A percentile compares a stretch with the other conserved stretches of the same genome.
phyloP scores from a whole-genome alignment of 1,284 basidiomycete species.

The Serendipita sp. region DNA sequence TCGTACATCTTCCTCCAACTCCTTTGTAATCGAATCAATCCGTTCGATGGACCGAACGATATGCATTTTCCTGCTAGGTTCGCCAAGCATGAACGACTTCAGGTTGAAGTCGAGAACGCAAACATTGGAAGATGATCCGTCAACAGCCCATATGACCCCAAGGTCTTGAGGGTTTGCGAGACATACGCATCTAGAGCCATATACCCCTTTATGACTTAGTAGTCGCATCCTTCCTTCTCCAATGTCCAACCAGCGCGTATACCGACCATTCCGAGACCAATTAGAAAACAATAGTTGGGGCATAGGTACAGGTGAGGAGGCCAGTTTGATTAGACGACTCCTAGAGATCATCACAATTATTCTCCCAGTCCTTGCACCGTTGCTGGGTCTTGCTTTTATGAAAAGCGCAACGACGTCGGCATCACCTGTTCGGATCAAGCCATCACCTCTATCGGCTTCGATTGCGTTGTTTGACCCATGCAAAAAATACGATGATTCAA shows the following conservation, averaged over 20 bases:
- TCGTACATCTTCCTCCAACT: neutral
- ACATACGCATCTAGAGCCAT: constrained; percentile 1
- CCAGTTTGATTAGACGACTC: neutral
- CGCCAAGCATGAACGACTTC: neutral
- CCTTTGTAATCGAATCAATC: neutral
- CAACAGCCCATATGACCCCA: neutral
- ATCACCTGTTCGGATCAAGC: neutral
- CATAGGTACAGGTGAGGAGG: too few relatives aligned
- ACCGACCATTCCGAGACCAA: neutral
- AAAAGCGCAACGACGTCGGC: neutral
- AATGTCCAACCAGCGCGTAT: neutral
- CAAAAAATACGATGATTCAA: neutral
- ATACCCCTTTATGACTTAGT: neutral
- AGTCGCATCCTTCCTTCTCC: neutral
- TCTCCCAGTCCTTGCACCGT: neutral
- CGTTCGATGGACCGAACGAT: neutral
- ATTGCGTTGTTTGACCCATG: neutral
- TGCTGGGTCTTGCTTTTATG: neutral
- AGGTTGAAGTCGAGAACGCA: constrained; percentile 1
- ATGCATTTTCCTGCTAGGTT: neutral
- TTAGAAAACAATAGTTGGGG: neutral
- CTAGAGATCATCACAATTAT: neutral
- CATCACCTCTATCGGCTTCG: neutral
- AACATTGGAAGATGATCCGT: neutral
- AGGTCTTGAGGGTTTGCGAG: neutral